Evolutionary conservation across 495 filamentous ascomycete genomes (phyloP), one percentile per base, ranked within the genome.

Genomic region (Cryomyces minteri): DNA sequence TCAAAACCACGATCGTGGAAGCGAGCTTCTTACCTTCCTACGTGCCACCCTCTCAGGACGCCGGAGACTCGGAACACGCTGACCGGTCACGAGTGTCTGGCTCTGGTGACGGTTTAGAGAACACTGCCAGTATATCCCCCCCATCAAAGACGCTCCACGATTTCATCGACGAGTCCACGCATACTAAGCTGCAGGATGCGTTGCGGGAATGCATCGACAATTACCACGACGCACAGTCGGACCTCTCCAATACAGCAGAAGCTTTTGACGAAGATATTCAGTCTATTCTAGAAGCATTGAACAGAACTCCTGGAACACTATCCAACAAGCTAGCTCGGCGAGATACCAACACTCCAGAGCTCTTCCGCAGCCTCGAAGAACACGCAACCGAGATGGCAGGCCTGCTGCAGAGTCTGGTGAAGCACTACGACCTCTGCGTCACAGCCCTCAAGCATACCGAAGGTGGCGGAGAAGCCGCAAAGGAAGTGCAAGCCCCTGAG

Each of bases 361-460:
- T 85, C 49, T 74, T 95, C 41, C 72, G 75, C 40, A 68, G 71
- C 5, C 69, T 95, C 32, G 79, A 94, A 54, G 69, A 69, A 43
- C 77, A 87, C 49, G 88, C 90, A 0, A 76, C 79, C 51, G 79
- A 78, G 49, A 90, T 94, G 81, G 90, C 87, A 31, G 66, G 74
- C 43, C 67, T 83, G 18, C 70, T 98, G 0, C 75, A 88, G 51
- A 82, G 80, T 3, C 68, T 98, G 18, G 87, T 84, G n/a, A 68
- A 69, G 10, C 92, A 98, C 62, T 96, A 93, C 53, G 90, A 98
- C 61, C 76, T 92, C 45, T 98, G 90, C 55, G 84, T 90, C 18
- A 87, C 77, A 4, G 92, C 92, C 0, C 78, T 96, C 31, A 82
- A 85, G 51, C 82, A 88, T 48, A 94, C 88, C 2, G 88, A 96